A percentile compares a stretch with the other conserved stretches of the same genome.
Evolutionary conservation across 768 basidiomycete species (phyloP).

Genomic region (Agrocybe praecox): DNA sequence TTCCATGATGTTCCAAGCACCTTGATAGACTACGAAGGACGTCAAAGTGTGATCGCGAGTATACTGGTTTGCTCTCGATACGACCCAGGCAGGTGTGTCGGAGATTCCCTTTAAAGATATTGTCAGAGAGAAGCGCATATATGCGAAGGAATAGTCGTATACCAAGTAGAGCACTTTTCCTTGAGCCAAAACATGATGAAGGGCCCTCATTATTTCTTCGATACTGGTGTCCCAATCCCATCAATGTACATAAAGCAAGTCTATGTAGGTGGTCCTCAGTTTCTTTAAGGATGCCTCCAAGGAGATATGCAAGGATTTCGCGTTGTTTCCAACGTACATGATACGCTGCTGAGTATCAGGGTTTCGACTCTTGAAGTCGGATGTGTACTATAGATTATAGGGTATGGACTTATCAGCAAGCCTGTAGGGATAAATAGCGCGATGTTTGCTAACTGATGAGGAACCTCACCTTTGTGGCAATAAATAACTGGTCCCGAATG

Average conservation of each 20-base stretch:
- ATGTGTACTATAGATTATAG: neutral
- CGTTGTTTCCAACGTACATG: constrained; percentile 27
- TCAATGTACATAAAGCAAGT: constrained; percentile 45
- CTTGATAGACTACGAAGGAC: constrained; percentile 59
- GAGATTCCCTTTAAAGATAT: constrained; percentile 34
- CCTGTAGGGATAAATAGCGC: too few relatives aligned
- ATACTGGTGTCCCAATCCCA: constrained; percentile 56
- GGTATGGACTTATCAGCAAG: too few relatives aligned
- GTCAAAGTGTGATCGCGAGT: constrained; percentile 48
- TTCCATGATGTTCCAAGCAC: constrained; percentile 41
- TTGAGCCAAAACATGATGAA: constrained; percentile 43
- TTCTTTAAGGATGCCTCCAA: constrained; percentile 45
- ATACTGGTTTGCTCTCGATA: constrained; percentile 49
- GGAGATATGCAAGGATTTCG: constrained; percentile 45
- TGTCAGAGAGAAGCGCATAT: neutral
- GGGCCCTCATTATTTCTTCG: constrained; percentile 56
- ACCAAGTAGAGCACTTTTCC: constrained; percentile 54
- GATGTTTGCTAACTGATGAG: too few relatives aligned
- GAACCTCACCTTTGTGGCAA: constrained; percentile 47
- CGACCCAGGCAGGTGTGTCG: constrained; percentile 51
- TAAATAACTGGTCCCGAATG: constrained; percentile 50
- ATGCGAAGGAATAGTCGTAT: neutral
- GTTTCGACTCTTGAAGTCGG: neutral
- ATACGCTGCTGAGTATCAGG: constrained; percentile 17
- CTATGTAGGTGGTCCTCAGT: constrained; percentile 47